These are phyloP conservation scores for Eucalyptus regnans DNA, from an alignment of 345 rosid species.

Conservation along the genomic window DNA sequence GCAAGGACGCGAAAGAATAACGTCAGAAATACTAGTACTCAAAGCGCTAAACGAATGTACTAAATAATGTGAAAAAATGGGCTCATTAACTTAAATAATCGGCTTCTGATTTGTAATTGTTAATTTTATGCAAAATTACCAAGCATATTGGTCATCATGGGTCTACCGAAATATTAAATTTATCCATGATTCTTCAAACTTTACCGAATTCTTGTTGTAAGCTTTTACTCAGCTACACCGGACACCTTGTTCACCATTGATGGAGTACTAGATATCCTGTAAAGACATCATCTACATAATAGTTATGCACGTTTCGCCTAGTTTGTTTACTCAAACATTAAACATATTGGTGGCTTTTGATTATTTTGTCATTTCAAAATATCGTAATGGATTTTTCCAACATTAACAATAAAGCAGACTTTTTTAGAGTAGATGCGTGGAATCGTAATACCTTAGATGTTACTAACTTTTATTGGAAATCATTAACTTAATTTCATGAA, in stretches of 20 bases:
- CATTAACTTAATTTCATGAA: too few species aligned
- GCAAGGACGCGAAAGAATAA: background rate
- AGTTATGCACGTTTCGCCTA: background rate
- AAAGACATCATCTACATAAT: too few species aligned
- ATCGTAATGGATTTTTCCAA: too few species aligned
- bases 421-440: background rate
- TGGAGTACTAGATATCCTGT: accelerated
- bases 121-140: background rate
- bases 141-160: background rate
- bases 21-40: background rate
- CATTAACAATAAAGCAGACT: background rate
- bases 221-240: background rate
- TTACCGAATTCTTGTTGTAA: background rate
- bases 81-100: too few species aligned
- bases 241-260: background rate
- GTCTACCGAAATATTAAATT: background rate
- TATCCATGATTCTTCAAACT: background rate
- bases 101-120: background rate
- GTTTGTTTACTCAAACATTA: background rate
- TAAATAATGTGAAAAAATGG: background rate
- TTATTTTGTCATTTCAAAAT: background rate
- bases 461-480: background rate
- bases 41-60: background rate
- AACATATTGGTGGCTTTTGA: background rate
- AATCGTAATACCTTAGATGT: background rate